A percentile compares a stretch with the other conserved stretches of the same genome.
Evolutionary conservation across 352 stramenopile genomes (phyloP).

Genomic region (Stephanocyclus meneghinianus): DNA sequence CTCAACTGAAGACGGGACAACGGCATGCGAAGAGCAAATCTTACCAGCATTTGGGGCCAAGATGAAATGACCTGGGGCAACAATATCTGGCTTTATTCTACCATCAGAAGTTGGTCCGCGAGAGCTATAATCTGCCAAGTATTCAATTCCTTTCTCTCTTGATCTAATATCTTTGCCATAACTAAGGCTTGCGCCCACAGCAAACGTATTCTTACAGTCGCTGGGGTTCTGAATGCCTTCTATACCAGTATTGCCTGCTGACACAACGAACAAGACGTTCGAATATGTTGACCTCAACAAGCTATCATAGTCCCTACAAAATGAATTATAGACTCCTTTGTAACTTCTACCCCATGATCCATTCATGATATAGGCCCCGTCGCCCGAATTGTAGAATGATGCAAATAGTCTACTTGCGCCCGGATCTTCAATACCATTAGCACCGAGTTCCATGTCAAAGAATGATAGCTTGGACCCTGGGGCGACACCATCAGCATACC

Average conservation of each 20-base stretch:
- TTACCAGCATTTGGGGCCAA: constrained; percentile 40
- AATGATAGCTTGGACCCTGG: constrained; percentile 51
- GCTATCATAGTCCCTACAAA: constrained; percentile 36
- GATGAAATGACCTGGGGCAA: constrained; percentile 63
- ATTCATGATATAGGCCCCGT: constrained; percentile 34
- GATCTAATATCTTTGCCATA: constrained; percentile 23
- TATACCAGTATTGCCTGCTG: constrained; percentile 50
- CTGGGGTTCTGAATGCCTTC: constrained; percentile 31
- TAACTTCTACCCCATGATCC: constrained; percentile 40
- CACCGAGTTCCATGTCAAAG: constrained; percentile 46
- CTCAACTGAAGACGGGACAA: too few species aligned
- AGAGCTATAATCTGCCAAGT: constrained; percentile 51
- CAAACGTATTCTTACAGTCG: constrained; percentile 51
- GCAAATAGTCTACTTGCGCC: constrained; percentile 26
- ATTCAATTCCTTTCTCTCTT: constrained; percentile 38
- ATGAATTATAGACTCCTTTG: constrained; percentile 24
- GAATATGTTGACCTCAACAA: constrained; percentile 23
- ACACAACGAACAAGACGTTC: constrained; percentile 51
- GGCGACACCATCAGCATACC: constrained; percentile 44
- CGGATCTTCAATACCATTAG: constrained; percentile 29
- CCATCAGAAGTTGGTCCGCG: constrained; percentile 65
- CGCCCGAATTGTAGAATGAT: constrained; percentile 32
- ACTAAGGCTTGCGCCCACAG: constrained; percentile 42
- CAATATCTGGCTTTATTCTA: constrained; percentile 72
- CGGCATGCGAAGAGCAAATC: too few species aligned